These are phyloP conservation scores for Populus tomentosa DNA, from an alignment of 441 rosid species.

Conservation along the genomic window DNA sequence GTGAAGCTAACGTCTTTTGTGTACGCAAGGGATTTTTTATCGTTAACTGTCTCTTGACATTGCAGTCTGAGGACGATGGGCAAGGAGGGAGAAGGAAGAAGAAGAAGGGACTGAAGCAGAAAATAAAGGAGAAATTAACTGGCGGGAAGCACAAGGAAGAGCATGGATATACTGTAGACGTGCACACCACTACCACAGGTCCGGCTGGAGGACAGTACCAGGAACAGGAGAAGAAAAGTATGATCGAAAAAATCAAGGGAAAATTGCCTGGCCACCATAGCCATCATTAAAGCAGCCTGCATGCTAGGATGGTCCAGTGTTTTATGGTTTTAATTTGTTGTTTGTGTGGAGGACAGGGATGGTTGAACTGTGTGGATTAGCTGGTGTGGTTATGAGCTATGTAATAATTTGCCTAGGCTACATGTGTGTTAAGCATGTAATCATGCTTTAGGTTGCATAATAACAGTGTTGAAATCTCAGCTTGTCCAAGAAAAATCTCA, in stretches of 20 bases:
- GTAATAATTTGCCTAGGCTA: not conserved
- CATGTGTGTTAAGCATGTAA: no score
- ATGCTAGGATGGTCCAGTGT: not conserved
- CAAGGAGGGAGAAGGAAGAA: constrained; percentile 75
- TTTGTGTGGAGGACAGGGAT: not conserved
- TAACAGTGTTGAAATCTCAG: no score
- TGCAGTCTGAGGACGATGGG: constrained; percentile 65
- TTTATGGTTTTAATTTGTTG: not conserved
- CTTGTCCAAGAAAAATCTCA: no score
- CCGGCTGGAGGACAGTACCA: constrained; percentile 17
- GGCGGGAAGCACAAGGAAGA: constrained; percentile 35
- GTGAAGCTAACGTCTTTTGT: not conserved
- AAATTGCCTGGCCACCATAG: constrained; percentile 53
- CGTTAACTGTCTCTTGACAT: not conserved
- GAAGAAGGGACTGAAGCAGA: constrained; percentile 52
- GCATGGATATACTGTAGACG: constrained; percentile 13
- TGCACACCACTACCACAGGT: constrained; percentile 15
- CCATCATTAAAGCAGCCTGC: not conserved
- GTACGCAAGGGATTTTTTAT: not conserved
- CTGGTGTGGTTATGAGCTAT: not conserved
- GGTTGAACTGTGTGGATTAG: not conserved
- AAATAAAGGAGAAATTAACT: constrained; percentile 57
- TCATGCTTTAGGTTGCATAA: no score
- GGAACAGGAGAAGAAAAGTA: constrained; percentile 49
- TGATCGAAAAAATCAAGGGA: constrained; percentile 64